Percentiles rank a stretch among this genome's conserved stretches.
Evolutionary conservation across 139 green algal genomes (phyloP).

Genomic region (Picochlorum sp.): DNA sequence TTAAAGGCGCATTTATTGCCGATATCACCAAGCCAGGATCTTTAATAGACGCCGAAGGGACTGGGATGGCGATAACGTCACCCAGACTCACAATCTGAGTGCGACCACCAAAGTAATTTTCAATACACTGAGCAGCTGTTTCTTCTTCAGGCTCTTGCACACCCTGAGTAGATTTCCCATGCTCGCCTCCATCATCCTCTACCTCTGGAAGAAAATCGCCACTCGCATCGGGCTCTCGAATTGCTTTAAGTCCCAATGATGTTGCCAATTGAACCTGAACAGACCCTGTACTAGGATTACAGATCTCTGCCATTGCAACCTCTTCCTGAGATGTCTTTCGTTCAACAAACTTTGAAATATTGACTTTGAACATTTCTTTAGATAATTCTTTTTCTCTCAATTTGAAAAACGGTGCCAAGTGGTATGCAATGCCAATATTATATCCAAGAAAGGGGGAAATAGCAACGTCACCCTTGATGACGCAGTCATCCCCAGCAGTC

Average conservation of each 20-base stretch:
- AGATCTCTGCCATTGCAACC: not conserved
- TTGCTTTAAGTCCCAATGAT: constrained; percentile 12
- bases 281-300: constrained; percentile 2
- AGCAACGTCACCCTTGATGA: not conserved
- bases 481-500: not conserved
- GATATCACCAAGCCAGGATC: not conserved
- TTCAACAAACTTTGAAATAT: not conserved
- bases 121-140: constrained; percentile 8
- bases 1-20: not conserved
- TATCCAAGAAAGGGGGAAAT: constrained; percentile 21
- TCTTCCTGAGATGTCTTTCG: not conserved
- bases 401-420: constrained; percentile 13
- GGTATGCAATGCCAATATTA: constrained; percentile 25
- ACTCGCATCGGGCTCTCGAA: constrained; percentile 1
- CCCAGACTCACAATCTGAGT: constrained; percentile 18
- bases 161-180: not conserved
- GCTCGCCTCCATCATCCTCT: not conserved
- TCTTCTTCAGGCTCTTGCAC: constrained; percentile 10
- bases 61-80: constrained; percentile 30
- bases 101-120: constrained; percentile 17
- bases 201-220: constrained; percentile 8
- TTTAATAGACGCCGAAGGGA: not conserved
- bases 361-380: too few relatives aligned
- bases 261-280: constrained; percentile 9
- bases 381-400: too few relatives aligned